These are phyloP conservation scores for Mesostigma viride DNA, from an alignment of 139 green algal species.

Conservation along the genomic window DNA sequence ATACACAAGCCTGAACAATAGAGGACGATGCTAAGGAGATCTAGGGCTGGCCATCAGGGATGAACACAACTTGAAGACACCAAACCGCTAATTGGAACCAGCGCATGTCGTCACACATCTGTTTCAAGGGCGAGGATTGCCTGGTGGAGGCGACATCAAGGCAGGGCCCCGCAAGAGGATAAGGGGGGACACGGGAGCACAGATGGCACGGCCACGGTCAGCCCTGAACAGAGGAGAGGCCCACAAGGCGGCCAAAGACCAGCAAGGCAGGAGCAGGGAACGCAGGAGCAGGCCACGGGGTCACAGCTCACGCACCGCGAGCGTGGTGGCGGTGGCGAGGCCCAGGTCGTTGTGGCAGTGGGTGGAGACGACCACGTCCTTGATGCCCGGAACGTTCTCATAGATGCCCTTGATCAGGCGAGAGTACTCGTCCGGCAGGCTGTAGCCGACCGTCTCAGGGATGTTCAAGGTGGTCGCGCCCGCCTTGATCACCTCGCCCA, in stretches of 20 bases:
- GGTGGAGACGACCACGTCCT: slow-evolving; percentile 82
- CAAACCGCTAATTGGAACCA: too few relatives aligned
- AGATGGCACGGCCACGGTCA: too few relatives aligned
- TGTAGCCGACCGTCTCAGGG: slow-evolving; percentile 90
- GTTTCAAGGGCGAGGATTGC: too few relatives aligned
- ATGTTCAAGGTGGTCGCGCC: slow-evolving; percentile 98
- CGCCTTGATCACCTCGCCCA: slow-evolving; percentile 77
- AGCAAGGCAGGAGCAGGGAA: neutral
- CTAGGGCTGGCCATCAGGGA: too few relatives aligned
- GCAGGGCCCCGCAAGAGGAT: too few relatives aligned
- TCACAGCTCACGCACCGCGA: slow-evolving; percentile 40
- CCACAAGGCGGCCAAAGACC: neutral
- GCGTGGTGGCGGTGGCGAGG: slow-evolving; percentile 86
- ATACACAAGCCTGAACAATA: too few relatives aligned
- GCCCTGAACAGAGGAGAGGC: neutral
- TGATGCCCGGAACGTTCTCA: slow-evolving; percentile 70
- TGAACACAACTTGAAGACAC: too few relatives aligned
- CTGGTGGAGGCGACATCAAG: too few relatives aligned
- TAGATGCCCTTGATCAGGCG: slow-evolving; percentile 73
- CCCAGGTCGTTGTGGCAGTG: slow-evolving; percentile 99
- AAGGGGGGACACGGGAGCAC: too few relatives aligned
- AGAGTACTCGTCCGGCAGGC: slow-evolving; percentile 89
- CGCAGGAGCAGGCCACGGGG: neutral
- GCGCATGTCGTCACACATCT: too few relatives aligned
- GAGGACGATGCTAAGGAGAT: too few relatives aligned